Conservation (phyloP, 2,329 filamentous ascomycete species). For the Verticillium longisporum region DNA sequence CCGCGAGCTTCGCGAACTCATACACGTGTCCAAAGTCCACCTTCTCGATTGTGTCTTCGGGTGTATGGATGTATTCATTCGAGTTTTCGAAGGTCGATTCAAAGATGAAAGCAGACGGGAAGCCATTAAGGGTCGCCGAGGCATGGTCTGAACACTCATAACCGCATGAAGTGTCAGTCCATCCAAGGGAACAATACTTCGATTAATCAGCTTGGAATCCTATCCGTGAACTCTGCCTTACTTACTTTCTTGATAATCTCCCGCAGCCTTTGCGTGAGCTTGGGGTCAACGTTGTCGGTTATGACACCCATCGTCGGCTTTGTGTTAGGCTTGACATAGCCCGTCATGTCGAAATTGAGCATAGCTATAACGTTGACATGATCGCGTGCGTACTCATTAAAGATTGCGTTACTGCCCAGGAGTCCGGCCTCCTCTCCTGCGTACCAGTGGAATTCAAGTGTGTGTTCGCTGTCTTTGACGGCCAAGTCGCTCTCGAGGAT, state of each 20-base stretch:
- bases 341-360: constrained; percentile 45
- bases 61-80: neutral
- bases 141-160: constrained; percentile 37
- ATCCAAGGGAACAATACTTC: neutral
- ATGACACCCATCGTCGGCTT: constrained; percentile 87
- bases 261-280: constrained; percentile 85
- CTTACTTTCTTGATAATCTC: constrained; percentile 63
- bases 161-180: constrained; percentile 20
- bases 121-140: constrained; percentile 16
- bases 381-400: constrained; percentile 29
- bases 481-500: constrained; percentile 53
- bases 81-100: neutral
- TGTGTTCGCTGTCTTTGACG: constrained; percentile 53
- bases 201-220: neutral
- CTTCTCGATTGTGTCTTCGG: neutral
- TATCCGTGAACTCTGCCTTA: neutral
- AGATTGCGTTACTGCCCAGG: constrained; percentile 36
- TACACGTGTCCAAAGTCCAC: neutral
- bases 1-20: neutral
- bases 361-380: constrained; percentile 34
- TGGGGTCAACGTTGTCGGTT: constrained; percentile 80
- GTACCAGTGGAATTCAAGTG: constrained; percentile 83
- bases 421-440: constrained; percentile 58
- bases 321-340: constrained; percentile 53
- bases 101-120: constrained; percentile 10